Evolutionary conservation across 2,329 filamentous ascomycete species (phyloP), one percentile per base, ranked within the genome.

Genomic region (Cordyceps fumosorosea): DNA sequence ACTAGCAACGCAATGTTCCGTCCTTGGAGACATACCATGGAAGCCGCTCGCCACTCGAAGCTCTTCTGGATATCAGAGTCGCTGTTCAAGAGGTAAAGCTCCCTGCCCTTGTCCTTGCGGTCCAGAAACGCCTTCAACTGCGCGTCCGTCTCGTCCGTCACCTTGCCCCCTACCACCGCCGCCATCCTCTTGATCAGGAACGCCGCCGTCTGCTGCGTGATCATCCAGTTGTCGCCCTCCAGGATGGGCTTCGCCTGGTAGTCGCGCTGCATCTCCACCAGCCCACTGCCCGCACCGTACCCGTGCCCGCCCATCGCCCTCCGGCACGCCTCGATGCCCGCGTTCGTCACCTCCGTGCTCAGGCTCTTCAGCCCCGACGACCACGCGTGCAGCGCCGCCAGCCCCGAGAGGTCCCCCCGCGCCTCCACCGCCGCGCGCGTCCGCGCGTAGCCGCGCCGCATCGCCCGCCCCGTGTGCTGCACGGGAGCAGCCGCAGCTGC

Each of bases 211-310:
- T 92, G 89, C 73, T 92, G 89, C 11, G 88, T 90, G 63, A 92
- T 78, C 89, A 92, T 91, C 77, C 89, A 91, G 78, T 90, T 91
- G 76, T 91, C 89, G 51, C 89, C 89, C 72, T 91, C 89, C 86
- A 87, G 90, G 11, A 88, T 90, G 4, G 79, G 76, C 3, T 75
- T 77, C n/a, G 89, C 88, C 1, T 91, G 79, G 71, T 91, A 91
- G 72, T 92, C 89, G 32, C 88, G 81, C 68, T 91, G 92, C 82
- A 84, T 89, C 20, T 82, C 77, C 1, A 88, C 89, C 67, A 93
- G 90, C n/a, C 89, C 89, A 60, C 85, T 85, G 76, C 91, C 90
- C 69, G 81, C 85, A 60, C 82, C 86, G 78, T 91, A 92, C 53
- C 89, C 89, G 71, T 92, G 89, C 6, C 89, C 89, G 72, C 89